A percentile compares a stretch with the other conserved stretches of the same genome.
Evolutionary conservation across 495 filamentous ascomycete species (phyloP).

Genomic region (Neurospora terricola): DNA sequence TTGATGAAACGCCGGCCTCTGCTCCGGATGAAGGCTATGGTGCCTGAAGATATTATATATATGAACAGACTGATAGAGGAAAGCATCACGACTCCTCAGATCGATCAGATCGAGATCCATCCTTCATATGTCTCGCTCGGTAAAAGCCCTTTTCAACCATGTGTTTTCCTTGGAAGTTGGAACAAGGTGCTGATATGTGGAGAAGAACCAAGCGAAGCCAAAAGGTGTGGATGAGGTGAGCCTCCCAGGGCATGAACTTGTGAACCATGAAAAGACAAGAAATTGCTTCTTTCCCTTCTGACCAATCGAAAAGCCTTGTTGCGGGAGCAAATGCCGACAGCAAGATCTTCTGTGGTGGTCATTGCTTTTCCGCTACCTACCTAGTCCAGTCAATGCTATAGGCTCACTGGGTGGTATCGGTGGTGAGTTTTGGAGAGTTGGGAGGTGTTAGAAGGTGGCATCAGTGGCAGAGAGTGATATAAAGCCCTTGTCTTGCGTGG

Average conservation of each 20-base stretch:
- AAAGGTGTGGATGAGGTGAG: conserved; percentile 1
- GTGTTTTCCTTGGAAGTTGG: background rate
- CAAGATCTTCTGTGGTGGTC: background rate
- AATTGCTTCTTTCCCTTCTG: conserved; percentile 4
- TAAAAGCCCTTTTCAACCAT: background rate
- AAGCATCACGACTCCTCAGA: background rate
- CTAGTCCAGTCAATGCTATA: background rate
- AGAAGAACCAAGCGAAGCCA: background rate
- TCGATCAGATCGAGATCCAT: background rate
- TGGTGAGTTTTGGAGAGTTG: background rate
- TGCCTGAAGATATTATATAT: background rate
- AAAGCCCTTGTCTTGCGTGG: background rate
- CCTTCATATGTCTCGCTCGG: background rate
- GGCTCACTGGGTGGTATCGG: background rate
- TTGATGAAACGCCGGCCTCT: background rate
- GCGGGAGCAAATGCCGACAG: conserved; percentile 13
- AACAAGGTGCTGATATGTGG: background rate
- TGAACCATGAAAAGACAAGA: background rate
- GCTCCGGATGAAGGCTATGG: background rate
- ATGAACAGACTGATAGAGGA: no score
- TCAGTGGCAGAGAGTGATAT: background rate
- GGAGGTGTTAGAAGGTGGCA: background rate
- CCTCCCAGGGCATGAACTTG: no score
- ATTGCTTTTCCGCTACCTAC: no score
- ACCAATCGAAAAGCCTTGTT: conserved; percentile 5